Conservation (phyloP, 805 yeast genomes). For the Metschnikowia gelsemii region DNA sequence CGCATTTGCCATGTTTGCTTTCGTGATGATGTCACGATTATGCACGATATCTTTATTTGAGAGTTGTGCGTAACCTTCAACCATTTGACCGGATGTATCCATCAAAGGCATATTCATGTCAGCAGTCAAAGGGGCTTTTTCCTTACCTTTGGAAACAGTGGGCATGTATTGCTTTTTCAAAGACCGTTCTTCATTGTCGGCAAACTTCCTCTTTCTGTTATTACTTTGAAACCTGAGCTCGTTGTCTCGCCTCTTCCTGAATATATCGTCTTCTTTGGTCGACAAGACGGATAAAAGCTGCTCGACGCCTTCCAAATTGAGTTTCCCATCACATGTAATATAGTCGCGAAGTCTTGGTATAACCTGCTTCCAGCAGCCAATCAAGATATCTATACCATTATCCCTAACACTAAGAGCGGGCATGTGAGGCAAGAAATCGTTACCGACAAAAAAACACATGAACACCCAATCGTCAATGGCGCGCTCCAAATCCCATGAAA, state of each 20-base stretch:
- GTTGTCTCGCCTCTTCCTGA: slow-evolving; percentile 62
- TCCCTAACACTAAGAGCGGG: slow-evolving; percentile 95
- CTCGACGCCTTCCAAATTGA: slow-evolving; percentile 77
- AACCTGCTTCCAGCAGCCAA: slow-evolving; percentile 77
- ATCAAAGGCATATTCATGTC: slow-evolving; percentile 72
- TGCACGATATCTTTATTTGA: slow-evolving; percentile 70
- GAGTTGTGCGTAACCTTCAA: slow-evolving; percentile 62
- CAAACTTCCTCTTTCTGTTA: slow-evolving; percentile 55
- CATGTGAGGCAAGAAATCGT: slow-evolving; percentile 95
- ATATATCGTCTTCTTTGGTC: slow-evolving; percentile 72
- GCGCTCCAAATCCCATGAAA: slow-evolving; percentile 83
- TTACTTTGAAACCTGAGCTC: slow-evolving; percentile 70
- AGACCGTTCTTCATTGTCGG: slow-evolving; percentile 45
- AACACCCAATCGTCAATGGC: slow-evolving; percentile 99
- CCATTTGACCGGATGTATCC: slow-evolving; percentile 70
- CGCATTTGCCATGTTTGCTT: slow-evolving; percentile 70
- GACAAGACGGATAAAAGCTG: slow-evolving; percentile 63
- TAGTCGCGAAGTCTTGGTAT: slow-evolving; percentile 69
- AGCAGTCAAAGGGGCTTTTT: slow-evolving; percentile 70
- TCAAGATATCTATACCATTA: slow-evolving; percentile 81
- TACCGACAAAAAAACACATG: slow-evolving; percentile 98
- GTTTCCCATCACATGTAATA: slow-evolving; percentile 85
- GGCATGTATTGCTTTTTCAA: slow-evolving; percentile 45
- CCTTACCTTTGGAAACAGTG: slow-evolving; percentile 70
- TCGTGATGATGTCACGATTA: slow-evolving; percentile 57